Base-by-base conservation (phyloP, 768 basidiomycete genomes). In the Mycena olivaceomarginata region DNA sequence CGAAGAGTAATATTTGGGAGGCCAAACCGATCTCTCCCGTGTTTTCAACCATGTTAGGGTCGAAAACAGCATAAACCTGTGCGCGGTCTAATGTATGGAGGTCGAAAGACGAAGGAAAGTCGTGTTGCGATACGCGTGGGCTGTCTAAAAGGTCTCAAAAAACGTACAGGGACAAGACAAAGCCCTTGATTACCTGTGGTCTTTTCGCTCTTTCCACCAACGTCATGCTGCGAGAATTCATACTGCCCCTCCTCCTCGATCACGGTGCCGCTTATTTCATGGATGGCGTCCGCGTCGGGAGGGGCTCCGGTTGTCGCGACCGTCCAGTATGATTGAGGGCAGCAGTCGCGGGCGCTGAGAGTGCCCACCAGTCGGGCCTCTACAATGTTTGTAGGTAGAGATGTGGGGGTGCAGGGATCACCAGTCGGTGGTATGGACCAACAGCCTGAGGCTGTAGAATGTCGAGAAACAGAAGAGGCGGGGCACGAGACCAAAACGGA, bases 21-120 rank as follows among this genome's bases (percentile, higher is more conserved):
- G 11, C 15, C 81, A 72, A 72, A 85, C 85, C 85, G 56, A 84
- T 76, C 4, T 74, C 64, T 18, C 78, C 80, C 7, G 43, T 76
- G 56, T 81, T 75, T 37, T 83, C 75, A 18, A 84, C 84, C 56
- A 79, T 81, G 57, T 87, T 87, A 6, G 87, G 86, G 78, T 88
- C 87, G 75, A 86, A 87, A 8, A 79, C 79, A 51, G 81, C 83
- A 53, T 81, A 83, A 43, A 84, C 78, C 9, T 80, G 83, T 20
- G 40, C 76, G 25, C 67, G 60, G 31, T 72, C 67, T 18, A 64
- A 31, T 31, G 31, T 56, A 25, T 68, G 64, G 45, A 74, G 67
- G 60, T 76, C 69, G 53, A 76, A 72, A 9, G 75, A 76, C 9
- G 75, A 67, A 0, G 69, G 20, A 62, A 72, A 72, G 5, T 46